A percentile compares a stretch with the other conserved stretches of the same genome.
phyloP scores from a whole-genome alignment of 106 monocot genomes.

The Narthecium ossifragum region DNA sequence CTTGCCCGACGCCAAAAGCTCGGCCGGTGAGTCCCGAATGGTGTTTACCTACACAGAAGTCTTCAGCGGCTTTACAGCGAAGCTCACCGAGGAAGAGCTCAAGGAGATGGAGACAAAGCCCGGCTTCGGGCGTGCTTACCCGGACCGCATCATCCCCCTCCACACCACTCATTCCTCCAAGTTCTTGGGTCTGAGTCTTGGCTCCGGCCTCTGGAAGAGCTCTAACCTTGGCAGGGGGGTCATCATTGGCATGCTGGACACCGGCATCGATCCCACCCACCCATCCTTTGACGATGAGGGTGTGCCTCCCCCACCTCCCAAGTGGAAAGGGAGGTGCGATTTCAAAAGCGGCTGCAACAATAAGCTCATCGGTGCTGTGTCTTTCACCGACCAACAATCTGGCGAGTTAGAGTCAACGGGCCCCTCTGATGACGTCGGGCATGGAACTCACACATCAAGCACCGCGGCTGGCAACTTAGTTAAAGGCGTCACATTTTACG shows the following conservation, averaged over 20 bases:
- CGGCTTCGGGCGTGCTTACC: conserved; percentile 12
- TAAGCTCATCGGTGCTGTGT: neutral
- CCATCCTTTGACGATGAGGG: conserved; percentile 26
- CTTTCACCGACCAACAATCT: neutral
- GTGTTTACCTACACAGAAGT: conserved; percentile 11
- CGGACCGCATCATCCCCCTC: neutral
- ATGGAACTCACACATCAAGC: conserved; percentile 16
- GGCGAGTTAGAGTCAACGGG: neutral
- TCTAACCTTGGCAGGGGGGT: conserved; percentile 17
- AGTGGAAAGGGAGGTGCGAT: conserved; percentile 1
- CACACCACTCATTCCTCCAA: conserved; percentile 33
- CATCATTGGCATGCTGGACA: conserved; percentile 37
- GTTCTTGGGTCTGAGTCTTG: conserved; percentile 20
- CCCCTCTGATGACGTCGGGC: conserved; percentile 5
- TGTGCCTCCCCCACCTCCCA: neutral
- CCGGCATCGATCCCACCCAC: conserved; percentile 22
- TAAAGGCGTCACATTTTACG: neutral
- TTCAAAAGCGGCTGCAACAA: neutral
- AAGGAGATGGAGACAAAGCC: conserved; percentile 4
- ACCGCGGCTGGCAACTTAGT: conserved; percentile 10
- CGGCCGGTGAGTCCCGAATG: neutral
- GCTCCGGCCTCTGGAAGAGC: conserved; percentile 2
- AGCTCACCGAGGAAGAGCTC: conserved; percentile 9
- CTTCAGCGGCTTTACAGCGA: conserved; percentile 15
- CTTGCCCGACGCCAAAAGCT: neutral